Base-by-base conservation (phyloP, 2,329 filamentous ascomycete species). In the Xylariales sp. region DNA sequence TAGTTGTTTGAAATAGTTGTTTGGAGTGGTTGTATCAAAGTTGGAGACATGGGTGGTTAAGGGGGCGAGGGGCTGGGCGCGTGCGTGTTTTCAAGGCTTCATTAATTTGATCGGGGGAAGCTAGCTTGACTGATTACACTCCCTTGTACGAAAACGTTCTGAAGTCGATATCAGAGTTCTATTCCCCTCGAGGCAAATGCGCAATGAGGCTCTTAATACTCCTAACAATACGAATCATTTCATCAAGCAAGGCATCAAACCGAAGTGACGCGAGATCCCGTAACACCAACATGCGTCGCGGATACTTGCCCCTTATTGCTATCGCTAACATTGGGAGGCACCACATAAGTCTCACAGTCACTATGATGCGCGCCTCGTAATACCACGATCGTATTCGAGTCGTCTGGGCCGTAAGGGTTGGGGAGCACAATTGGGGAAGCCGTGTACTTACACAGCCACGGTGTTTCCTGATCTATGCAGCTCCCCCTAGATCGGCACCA, bases 391-490 rank as follows among this genome's bases (percentile, higher is more conserved):
- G 45, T 39, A 62, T 14, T 2, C 10, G 46, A 50, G 32, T 10
- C 43, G 41, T 63, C 16, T 34, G 14, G 39, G 41, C 23, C 39
- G 55, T 30, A 6, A 41, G 6, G 30, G 43, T 36, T 39, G 23
- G 30, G 28, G n/a, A 52, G 39, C 14, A 45, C 28, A 34, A 45
- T n/a, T 5, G 28, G 16, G 32, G 16, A 34, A 34, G 32, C 14
- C 34, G 18, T 43, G 43, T 23, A 54, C 32, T 32, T n/a, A 39
- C n/a, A 28, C 48, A 23, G 14, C 34, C 46, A 39, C 28, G 57
- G 16, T 39, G 50, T 49, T 36, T 60, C 65, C 45, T 30, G 23
- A 55, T 45, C 16, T 32, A 52, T 52, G 55, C 14, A 57, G 45
- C 18, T n/a, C 52, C 61, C 39, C 55, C 36, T 36, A 23, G 16